Conservation (phyloP, 1,284 basidiomycete species). For the Ceratobasidium sp. region DNA sequence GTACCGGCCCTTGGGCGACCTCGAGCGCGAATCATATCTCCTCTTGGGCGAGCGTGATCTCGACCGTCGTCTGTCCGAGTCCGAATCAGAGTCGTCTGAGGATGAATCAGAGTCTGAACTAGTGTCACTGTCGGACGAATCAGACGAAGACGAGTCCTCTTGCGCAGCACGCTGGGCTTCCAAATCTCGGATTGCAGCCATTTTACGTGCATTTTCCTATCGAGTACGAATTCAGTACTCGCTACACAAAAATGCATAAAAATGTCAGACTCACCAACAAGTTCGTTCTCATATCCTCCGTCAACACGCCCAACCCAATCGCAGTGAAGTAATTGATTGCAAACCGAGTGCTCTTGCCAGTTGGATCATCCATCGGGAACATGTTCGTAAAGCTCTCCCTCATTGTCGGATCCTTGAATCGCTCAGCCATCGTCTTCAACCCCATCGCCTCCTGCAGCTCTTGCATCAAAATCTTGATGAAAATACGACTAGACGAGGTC, state of each 20-base stretch:
- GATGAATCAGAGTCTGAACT: slow-evolving; percentile 52
- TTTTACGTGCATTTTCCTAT: slow-evolving; percentile 56
- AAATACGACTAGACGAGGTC: slow-evolving; percentile 94
- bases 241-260: slow-evolving; percentile 8
- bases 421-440: slow-evolving; percentile 77
- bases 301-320: slow-evolving; percentile 88
- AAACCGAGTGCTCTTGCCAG: slow-evolving; percentile 88
- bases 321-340: slow-evolving; percentile 98
- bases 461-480: slow-evolving; percentile 94
- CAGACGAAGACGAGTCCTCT: slow-evolving; percentile 73
- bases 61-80: slow-evolving; percentile 42
- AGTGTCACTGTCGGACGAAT: slow-evolving; percentile 51
- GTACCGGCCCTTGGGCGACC: slow-evolving; percentile 44
- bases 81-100: slow-evolving; percentile 48
- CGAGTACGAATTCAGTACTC: slow-evolving; percentile 22
- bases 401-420: slow-evolving; percentile 88
- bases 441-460: slow-evolving; percentile 96
- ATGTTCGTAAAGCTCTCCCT: slow-evolving; percentile 78
- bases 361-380: slow-evolving; percentile 94
- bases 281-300: slow-evolving; percentile 96
- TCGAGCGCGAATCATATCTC: slow-evolving; percentile 36
- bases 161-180: slow-evolving; percentile 88
- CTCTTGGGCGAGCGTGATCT: slow-evolving; percentile 40
- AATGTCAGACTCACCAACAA: slow-evolving; percentile 73
- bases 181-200: slow-evolving; percentile 89